Evolutionary conservation across 768 basidiomycete species (phyloP).

Genomic region (Sistotremastrum suecicum): DNA sequence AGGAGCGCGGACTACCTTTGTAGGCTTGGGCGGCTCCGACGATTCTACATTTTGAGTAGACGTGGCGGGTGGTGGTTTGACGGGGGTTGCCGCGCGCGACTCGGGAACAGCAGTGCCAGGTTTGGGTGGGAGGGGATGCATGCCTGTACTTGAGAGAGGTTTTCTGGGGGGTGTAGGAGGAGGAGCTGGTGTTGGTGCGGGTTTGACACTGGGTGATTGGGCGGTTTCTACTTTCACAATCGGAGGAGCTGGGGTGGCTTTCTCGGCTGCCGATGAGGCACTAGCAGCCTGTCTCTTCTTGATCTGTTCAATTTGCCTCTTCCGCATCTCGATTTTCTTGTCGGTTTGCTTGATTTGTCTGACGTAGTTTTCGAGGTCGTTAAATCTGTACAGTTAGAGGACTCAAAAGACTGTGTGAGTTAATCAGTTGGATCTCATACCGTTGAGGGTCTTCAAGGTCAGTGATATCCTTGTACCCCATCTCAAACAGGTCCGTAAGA

Average conservation of each 20-base stretch:
- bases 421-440: constrained; percentile 24
- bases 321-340: constrained; percentile 39
- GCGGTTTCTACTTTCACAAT: constrained; percentile 5
- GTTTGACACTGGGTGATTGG: constrained; percentile 17
- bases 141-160: constrained; percentile 17
- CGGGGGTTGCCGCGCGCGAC: background rate
- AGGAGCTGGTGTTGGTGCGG: constrained; percentile 13
- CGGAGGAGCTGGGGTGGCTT: constrained; percentile 16
- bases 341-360: constrained; percentile 60
- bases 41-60: background rate
- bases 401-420: constrained; percentile 2
- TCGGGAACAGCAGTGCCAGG: constrained; percentile 4
- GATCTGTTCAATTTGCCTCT: constrained; percentile 23
- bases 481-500: constrained; percentile 71
- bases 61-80: constrained; percentile 1
- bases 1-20: constrained; percentile 4
- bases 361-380: constrained; percentile 57
- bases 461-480: constrained; percentile 53
- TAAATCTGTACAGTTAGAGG: background rate
- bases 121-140: constrained; percentile 8
- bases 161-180: constrained; percentile 15
- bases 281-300: constrained; percentile 24
- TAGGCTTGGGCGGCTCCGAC: too few relatives aligned
- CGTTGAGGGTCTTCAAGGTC: constrained; percentile 56
- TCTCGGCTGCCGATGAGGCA: constrained; percentile 27